Base-by-base conservation (phyloP, 176 grass and related monocot species). In the Cocos nucifera region DNA sequence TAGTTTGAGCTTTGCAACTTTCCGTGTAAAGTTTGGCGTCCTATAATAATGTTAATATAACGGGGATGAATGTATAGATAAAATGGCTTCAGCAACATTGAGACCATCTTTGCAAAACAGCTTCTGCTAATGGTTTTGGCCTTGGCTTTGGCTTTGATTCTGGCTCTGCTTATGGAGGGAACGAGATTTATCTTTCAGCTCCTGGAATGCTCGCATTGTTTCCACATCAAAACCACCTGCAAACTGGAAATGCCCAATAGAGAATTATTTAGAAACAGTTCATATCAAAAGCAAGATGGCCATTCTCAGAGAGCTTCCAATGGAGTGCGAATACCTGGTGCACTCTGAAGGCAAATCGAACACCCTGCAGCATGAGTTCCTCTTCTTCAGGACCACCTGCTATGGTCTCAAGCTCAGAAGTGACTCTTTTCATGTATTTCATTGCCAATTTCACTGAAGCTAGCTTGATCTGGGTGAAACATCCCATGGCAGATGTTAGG, bases 291-390 rank as follows among this genome's bases (percentile, higher is more conserved):
- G 35, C 12, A 44, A 10, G 32, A 35, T 35, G 32, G 8, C 7
- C 30, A 35, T 35, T 35, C 32, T 35, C 32, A 35, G 32, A 35
- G 8, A 35, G 35, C 9, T 44, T 44, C 35, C 10, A 44, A 44
- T 44, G 14, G 35, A 44, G 9, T 2, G 35, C 16, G 20, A 39
- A 10, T 81, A 99, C 94, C 94, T 99, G 94, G 59, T 99, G 94
- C 27, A 99, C 94, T 63, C 94, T 80, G 70, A 99, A 99, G 55
- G 94, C 94, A 76, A 89, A 93, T 59, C 94, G 73, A 29, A 99
- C 94, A 15, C 82, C 94, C 61, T 89, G 94, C 50, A 99, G 88
- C 88, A 93, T 99, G 66, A 99, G 65, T n/a, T 99, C 94, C 71
- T 89, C 94, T 71, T 99, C 94, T 22, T 93, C 94, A 17, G 73